Evolutionary conservation across 768 basidiomycete species (phyloP), one percentile per base, ranked within the genome.

Genomic region (Agaricus subrufescens): DNA sequence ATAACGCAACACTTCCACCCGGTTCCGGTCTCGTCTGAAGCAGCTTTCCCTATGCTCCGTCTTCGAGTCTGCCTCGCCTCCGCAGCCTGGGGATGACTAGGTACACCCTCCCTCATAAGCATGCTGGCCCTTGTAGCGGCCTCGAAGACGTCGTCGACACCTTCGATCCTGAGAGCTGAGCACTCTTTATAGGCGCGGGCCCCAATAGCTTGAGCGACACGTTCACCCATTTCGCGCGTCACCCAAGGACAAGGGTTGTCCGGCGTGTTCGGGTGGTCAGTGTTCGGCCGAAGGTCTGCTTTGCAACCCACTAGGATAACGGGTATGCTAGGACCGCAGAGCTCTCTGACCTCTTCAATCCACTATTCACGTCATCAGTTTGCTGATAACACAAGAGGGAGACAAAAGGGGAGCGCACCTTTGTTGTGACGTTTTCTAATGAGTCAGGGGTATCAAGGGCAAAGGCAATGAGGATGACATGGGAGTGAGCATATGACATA

Each of bases 381-480:
- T 29, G 31, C 11, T 49, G 19, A 49, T 47, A 61, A 19, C 19
- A 19, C 19, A 19, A 49, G 46, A 53, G 50, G 25, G 10, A 40
- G 23, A n/a, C 54, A 46, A 47, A 30, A 15, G 44, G 19, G 45
- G 29, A 25, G 44, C 75, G 54, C 65, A 88, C 94, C 84, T 98
- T 98, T 61, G 87, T 86, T 23, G 86, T 81, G 23, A 98, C 96
- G 74, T 98, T 98, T 62, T 98, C 95, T 56, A 98, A 76, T 39
- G 94, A 96, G 73, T 98, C 97, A 25, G 93, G 94, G 38, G 94
- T 94, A 73, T 98, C 96, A 65, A 98, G 85, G 49, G 93, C 84
- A 69, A 95, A 99, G 45, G 95, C 95, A 66, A 99, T 98, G 61
- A 99, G 84, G 68, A 99, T 97, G 65, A 99, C 92, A 72, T 99